Percentiles rank a stretch among this genome's conserved stretches.
These are phyloP conservation scores for Scutellaria minor DNA, from an alignment of 257 asterid species.

Conservation along the genomic window DNA sequence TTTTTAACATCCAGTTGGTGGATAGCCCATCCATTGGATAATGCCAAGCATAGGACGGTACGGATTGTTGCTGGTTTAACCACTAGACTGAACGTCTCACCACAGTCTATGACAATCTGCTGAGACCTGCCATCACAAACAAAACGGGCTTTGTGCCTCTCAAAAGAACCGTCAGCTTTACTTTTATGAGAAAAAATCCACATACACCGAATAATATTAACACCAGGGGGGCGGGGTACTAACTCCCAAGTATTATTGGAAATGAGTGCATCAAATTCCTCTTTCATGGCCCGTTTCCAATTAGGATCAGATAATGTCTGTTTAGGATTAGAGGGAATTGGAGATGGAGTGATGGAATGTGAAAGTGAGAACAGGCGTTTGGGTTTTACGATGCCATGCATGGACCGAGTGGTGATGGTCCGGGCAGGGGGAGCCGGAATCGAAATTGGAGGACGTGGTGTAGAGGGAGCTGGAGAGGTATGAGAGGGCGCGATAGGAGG, in stretches of 20 bases:
- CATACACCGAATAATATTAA: not conserved
- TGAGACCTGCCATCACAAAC: slow-evolving; percentile 7
- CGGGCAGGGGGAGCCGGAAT: too few species aligned
- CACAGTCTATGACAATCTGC: not conserved
- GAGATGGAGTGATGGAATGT: not conserved
- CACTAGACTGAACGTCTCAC: not conserved
- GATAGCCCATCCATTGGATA: not conserved
- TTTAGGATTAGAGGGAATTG: not conserved
- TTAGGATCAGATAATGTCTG: not conserved
- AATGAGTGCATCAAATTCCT: not conserved
- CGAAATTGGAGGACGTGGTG: too few species aligned
- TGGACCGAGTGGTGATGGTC: not conserved
- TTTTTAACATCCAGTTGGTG: not conserved
- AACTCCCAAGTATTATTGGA: not conserved
- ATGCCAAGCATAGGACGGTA: not conserved
- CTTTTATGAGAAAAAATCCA: not conserved
- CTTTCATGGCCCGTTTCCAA: not conserved
- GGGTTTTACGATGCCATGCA: not conserved
- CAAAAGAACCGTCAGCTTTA: not conserved
- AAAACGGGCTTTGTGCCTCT: not conserved
- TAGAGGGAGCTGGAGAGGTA: too few species aligned
- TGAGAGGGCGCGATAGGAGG: too few species aligned
- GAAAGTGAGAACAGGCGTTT: not conserved
- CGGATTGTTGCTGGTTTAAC: not conserved
- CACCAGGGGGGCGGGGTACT: not conserved